phyloP scores from a whole-genome alignment of 441 rosid genomes.

The Jatropha multifida region DNA sequence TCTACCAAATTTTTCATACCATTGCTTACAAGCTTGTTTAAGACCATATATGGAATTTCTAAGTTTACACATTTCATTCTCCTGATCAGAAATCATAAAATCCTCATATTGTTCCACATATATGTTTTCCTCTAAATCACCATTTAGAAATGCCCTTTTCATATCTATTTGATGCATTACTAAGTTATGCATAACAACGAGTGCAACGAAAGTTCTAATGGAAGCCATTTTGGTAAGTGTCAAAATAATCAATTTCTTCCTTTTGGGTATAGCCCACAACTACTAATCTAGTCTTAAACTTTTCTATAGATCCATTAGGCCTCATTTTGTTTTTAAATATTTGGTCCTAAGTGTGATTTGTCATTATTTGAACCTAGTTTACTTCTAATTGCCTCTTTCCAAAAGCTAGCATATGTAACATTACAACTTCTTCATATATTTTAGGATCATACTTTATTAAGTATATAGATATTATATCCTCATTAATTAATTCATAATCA shows the following conservation, averaged over 20 bases:
- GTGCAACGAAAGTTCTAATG: not conserved
- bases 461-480: no score
- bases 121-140: not conserved
- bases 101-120: not conserved
- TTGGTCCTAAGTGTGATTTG: not conserved
- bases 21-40: not conserved
- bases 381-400: not conserved
- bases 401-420: not conserved
- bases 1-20: not conserved
- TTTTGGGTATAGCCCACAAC: not conserved
- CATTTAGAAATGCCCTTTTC: not conserved
- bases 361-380: not conserved
- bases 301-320: not conserved
- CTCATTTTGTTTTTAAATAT: not conserved
- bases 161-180: not conserved
- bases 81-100: not conserved
- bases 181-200: not conserved
- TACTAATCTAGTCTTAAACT: not conserved
- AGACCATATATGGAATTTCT: not conserved
- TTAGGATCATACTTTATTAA: not conserved
- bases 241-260: not conserved
- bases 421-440: not conserved
- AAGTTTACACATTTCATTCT: not conserved
- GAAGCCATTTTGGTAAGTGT: not conserved
- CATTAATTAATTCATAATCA: no score